Conservation (phyloP, 2,329 filamentous ascomycete genomes). For the Cyanodermella asteris region DNA sequence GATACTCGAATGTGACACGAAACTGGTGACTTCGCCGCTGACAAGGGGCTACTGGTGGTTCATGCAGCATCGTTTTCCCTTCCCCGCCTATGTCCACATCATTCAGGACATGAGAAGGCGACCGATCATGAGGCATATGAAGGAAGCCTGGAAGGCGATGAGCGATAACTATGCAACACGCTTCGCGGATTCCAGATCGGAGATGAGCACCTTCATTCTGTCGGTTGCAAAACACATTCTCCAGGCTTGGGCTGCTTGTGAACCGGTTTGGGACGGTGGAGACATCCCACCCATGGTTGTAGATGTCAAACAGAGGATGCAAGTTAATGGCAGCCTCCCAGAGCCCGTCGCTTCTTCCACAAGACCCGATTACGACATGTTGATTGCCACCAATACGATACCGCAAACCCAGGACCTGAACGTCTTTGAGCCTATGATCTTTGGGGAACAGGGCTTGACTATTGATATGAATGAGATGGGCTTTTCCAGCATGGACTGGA, state of each 20-base stretch:
- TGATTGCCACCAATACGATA: too few species aligned
- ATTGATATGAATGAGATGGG: too few species aligned
- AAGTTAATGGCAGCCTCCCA: too few species aligned
- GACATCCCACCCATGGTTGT: too few species aligned
- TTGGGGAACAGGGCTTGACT: too few species aligned
- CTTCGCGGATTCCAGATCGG: slow-evolving; percentile 3
- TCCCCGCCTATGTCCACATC: slow-evolving; percentile 26
- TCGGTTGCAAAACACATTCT: slow-evolving; percentile 18
- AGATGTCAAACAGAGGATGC: too few species aligned
- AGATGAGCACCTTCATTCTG: slow-evolving; percentile 10
- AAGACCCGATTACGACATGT: too few species aligned
- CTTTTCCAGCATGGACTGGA: too few species aligned
- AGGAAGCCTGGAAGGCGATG: slow-evolving; percentile 22
- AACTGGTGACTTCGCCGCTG: slow-evolving; percentile 19
- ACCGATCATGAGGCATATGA: slow-evolving; percentile 15
- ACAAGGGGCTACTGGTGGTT: slow-evolving; percentile 23
- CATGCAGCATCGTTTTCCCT: slow-evolving; percentile 23
- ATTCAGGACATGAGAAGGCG: slow-evolving; percentile 19
- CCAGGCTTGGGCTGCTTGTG: slow-evolving; percentile 18
- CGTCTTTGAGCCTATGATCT: too few species aligned
- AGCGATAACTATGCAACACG: slow-evolving; percentile 23
- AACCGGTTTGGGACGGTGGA: too few species aligned
- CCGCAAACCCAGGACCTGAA: too few species aligned
- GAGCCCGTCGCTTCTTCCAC: too few species aligned
- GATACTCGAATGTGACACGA: slow-evolving; percentile 26